Evolutionary conservation across 306 rosid species (phyloP), one percentile per base, ranked within the genome.

Genomic region (Gastrolobium villosum): DNA sequence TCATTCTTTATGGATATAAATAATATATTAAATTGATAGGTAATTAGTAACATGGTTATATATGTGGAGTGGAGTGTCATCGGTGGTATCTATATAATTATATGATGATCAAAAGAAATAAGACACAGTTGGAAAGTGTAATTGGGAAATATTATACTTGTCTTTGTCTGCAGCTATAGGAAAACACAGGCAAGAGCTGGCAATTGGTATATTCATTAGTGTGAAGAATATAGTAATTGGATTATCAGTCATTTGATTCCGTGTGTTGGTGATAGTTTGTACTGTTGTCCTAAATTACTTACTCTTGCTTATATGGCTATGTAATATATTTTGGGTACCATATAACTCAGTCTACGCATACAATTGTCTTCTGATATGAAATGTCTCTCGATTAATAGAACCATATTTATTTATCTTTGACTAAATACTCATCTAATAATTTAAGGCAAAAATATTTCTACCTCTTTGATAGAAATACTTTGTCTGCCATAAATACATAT

Each of bases 1-100:
- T 81, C 84, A 10, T 34, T 66, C 7, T 26, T 72, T 10, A 30
- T n/a, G 39, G 15, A 76, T 49, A 26, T 72, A 28, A 39, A 57
- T 11, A 56, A 45, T 34, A 49, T 54, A 32, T 15, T 70, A 7
- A 3, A 56, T 13, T 63, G 45, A 63, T 43, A 11, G 6, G 10
- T 30, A 26, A 28, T 5, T 52, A 41, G 31, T 56, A 9, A n/a
- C 14, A 37, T 69, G 7, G 37, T 63, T 14, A 7, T 31, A 52
- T 20, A 30, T 35, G 55, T 66, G 44, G 7, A 20, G 26, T 20
- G 26, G 26, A 7, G 30, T 59, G 10, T 59, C 60, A 57, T 77
- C 32, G 14, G 11, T 35, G 5, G 45, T 35, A 61, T 15, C 49
- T 5, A 10, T 5, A 14, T 62, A 35, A 8, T 1, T 26, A 6